These are phyloP conservation scores for Suillus subaureus DNA, from an alignment of 768 basidiomycete genomes.

Conservation along the genomic window DNA sequence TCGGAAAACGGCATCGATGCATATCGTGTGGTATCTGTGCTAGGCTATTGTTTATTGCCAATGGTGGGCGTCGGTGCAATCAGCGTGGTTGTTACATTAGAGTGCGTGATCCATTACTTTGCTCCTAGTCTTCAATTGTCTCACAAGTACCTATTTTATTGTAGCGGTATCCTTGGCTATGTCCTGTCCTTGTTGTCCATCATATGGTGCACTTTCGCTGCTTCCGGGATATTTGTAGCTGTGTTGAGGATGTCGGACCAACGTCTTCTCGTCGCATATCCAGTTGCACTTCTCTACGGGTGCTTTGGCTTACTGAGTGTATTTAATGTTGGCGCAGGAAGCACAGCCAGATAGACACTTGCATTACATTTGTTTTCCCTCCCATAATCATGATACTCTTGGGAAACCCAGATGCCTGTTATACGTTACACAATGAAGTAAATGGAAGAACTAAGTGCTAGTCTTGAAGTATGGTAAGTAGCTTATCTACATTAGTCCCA, in stretches of 20 bases:
- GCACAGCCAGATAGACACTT: conserved; percentile 32
- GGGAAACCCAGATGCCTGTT: conserved; percentile 11
- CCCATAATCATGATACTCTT: conserved; percentile 8
- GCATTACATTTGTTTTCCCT: conserved; percentile 4
- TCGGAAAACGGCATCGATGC: conserved; percentile 93
- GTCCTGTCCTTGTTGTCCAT: conserved; percentile 80
- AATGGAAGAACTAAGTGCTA: neutral
- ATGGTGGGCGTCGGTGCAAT: conserved; percentile 94
- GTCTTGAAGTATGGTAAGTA: neutral
- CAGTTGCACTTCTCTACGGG: conserved; percentile 90
- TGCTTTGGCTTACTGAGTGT: conserved; percentile 94
- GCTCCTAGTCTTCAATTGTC: conserved; percentile 14
- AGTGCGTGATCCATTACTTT: conserved; percentile 56
- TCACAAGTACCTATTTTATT: conserved; percentile 4
- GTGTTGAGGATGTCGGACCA: conserved; percentile 96
- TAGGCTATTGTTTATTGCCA: conserved; percentile 95
- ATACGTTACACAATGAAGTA: neutral
- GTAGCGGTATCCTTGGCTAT: conserved; percentile 84
- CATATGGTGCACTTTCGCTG: conserved; percentile 96
- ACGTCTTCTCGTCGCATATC: conserved; percentile 93
- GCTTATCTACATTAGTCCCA: neutral
- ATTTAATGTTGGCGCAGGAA: conserved; percentile 61
- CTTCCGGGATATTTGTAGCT: conserved; percentile 93
- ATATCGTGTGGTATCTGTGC: conserved; percentile 90
- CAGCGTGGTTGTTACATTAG: conserved; percentile 83